These are phyloP conservation scores for Sanguinoderma infundibulare DNA, from an alignment of 1,284 basidiomycete genomes.

Conservation along the genomic window DNA sequence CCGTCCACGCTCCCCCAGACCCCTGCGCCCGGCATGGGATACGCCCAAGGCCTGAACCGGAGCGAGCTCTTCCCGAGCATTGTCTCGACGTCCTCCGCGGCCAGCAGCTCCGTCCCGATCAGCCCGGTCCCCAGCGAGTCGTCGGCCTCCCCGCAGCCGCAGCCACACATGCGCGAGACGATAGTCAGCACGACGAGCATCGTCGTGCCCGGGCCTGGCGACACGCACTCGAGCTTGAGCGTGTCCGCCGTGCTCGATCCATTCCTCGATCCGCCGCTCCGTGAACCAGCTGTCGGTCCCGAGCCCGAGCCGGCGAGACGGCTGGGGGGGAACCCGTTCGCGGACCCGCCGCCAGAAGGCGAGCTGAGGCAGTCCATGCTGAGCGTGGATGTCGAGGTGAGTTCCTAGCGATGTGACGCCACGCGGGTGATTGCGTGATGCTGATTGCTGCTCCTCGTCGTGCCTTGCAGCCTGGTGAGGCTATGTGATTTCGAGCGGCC, in stretches of 20 bases:
- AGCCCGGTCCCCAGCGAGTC: conserved; percentile 15
- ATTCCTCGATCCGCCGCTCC: conserved; percentile 18
- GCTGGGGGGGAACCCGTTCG: not conserved
- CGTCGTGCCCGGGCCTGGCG: conserved; percentile 5
- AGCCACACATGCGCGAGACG: conserved; percentile 20
- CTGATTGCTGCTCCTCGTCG: not conserved
- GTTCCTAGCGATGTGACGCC: not conserved
- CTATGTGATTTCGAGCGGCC: not conserved
- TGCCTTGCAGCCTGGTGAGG: not conserved
- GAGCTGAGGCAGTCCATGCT: not conserved
- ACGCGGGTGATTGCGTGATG: not conserved
- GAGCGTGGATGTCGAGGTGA: not conserved
- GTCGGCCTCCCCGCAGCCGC: not conserved
- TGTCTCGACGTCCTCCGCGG: conserved; percentile 17
- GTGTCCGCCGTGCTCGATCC: conserved; percentile 19
- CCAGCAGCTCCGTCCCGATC: conserved; percentile 9
- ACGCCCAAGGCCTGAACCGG: not conserved
- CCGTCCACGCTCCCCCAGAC: not conserved
- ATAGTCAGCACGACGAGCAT: conserved; percentile 18
- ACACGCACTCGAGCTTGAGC: conserved; percentile 19
- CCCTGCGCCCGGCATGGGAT: not conserved
- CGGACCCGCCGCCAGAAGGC: not conserved
- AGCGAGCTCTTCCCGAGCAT: conserved; percentile 23
- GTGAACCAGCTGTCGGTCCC: not conserved
- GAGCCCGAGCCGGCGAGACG: not conserved